Base-by-base conservation (phyloP, 805 yeast species). In the Candida ortonii region DNA sequence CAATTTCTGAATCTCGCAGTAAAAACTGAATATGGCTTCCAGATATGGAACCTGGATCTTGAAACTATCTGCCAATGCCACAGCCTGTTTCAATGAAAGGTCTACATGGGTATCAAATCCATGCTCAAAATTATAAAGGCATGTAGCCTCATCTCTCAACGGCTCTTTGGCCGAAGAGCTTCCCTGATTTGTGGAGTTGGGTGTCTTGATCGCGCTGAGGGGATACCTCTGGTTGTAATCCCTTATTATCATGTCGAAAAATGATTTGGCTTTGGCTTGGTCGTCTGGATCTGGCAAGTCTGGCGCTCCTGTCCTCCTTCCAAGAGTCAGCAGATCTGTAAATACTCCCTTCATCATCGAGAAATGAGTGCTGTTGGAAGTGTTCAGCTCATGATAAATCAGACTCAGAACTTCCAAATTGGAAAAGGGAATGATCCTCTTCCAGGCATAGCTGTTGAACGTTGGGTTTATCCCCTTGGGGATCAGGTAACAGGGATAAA, bases 361-460 rank as follows among this genome's bases (percentile, higher is more conserved):
- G 1, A 22, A 11, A 7, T 38, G 39, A 1, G 35, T 12, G 1
- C 27, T 8, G 23, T 48, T 39, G 1, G 29, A 16, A 4, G 40
- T 22, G 16, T 42, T 42, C 25, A 52, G 14, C 11, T 45, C 43
- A 7, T 48, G 39, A 29, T 50, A 56, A 11, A 56, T 29, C 11
- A 58, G 22, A 2, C 50, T 29, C 25, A 50, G 16, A 3, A 49
- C 36, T 14, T 47, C 54, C 34, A 57, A 36, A n/a, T 33, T 26
- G n/a, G 52, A 22, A 29, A 52, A 53, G 1, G 55, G 43, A 9
- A 57, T 38, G n/a, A 54, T 39, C 28, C 50, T 34, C 22, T 53
- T 57, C 63, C 63, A 58, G 2, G 51, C 49, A 36, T 37, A 46
- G 25, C 55, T 50, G 25, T 35, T 44, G 27, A 53, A 44, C 7